These are phyloP conservation scores for Boechera retrofracta DNA, from an alignment of 345 rosid species.

Conservation along the genomic window DNA sequence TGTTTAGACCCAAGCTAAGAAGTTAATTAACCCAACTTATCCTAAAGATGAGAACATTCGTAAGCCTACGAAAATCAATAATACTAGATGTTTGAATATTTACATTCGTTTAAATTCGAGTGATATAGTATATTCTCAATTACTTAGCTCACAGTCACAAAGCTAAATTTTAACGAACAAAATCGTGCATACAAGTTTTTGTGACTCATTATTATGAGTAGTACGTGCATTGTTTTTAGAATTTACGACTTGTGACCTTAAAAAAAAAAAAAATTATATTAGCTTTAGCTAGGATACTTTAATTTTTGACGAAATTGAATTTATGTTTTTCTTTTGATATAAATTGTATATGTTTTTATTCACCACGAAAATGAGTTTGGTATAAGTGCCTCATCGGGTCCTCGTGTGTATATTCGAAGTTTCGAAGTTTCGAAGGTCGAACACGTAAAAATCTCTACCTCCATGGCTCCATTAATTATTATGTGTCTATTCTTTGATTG, in stretches of 20 bases:
- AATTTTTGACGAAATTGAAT: neutral
- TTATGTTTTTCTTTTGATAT: neutral
- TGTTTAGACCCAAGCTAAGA: neutral
- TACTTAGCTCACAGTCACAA: neutral
- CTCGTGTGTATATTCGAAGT: neutral
- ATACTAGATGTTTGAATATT: neutral
- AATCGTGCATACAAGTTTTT: neutral
- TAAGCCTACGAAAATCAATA: neutral
- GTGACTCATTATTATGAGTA: neutral
- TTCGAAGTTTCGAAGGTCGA: neutral
- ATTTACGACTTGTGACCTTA: neutral
- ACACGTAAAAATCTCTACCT: constrained; percentile 11
- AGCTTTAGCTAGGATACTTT: neutral
- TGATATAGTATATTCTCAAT: neutral
- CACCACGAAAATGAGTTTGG: neutral
- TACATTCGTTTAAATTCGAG: neutral
- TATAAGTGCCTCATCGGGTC: neutral
- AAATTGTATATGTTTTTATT: constrained; percentile 1
- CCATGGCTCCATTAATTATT: neutral
- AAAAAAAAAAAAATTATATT: neutral
- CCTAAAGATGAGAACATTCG: neutral
- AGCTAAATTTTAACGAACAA: neutral
- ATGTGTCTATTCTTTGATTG: neutral
- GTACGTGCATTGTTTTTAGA: neutral
- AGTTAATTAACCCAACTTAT: neutral